Conservation (phyloP, 768 basidiomycete genomes). For the Pleurotus tuoliensis region DNA sequence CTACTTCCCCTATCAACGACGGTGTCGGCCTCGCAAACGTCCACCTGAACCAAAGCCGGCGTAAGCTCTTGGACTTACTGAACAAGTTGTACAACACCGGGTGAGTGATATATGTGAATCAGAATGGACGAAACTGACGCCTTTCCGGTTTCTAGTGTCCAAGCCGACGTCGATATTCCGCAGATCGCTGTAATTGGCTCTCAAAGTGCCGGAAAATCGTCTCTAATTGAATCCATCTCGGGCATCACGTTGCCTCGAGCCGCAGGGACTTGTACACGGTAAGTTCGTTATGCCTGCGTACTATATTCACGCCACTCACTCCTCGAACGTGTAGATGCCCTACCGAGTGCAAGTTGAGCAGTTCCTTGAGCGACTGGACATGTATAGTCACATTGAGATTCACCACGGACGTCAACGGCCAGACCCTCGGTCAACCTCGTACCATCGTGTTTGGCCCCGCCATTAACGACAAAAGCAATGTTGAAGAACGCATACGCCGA, state of each 20-base stretch:
- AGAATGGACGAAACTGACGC: not conserved
- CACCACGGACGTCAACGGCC: conserved; percentile 33
- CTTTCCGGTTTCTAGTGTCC: conserved; percentile 42
- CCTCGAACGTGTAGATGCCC: conserved; percentile 39
- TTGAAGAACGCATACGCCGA: conserved; percentile 63
- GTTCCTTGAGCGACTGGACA: conserved; percentile 38
- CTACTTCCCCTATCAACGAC: conserved; percentile 1
- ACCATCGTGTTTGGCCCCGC: conserved; percentile 40
- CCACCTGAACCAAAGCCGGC: conserved; percentile 34
- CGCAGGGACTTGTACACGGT: conserved; percentile 77
- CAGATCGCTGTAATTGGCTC: conserved; percentile 70
- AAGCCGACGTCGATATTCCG: conserved; percentile 68
- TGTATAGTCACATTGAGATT: conserved; percentile 48
- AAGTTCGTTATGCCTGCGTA: not conserved
- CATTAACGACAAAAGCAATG: conserved; percentile 47
- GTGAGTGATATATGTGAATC: conserved; percentile 24
- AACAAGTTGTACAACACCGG: conserved; percentile 62
- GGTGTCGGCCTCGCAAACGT: conserved; percentile 52
- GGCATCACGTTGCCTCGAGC: conserved; percentile 68
- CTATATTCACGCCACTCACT: not conserved
- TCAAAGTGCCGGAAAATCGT: conserved; percentile 76
- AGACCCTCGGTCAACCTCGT: conserved; percentile 33
- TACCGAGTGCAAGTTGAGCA: conserved; percentile 51
- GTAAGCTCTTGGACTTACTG: conserved; percentile 53
- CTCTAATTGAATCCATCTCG: conserved; percentile 73